A percentile compares a stretch with the other conserved stretches of the same genome.
phyloP scores from a whole-genome alignment of 495 filamentous ascomycete genomes.

The Penicillium turbatum region DNA sequence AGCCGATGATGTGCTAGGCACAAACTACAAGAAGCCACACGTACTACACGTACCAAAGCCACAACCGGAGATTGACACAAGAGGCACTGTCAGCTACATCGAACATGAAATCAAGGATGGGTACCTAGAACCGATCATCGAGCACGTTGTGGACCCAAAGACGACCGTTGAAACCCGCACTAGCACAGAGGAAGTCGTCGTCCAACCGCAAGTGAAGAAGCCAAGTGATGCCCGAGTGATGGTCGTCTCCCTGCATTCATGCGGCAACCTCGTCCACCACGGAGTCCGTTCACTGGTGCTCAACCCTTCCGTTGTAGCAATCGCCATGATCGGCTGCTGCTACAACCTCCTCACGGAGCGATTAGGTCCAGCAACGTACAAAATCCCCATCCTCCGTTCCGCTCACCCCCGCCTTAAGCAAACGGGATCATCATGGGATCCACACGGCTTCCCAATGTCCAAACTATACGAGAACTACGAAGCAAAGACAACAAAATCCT shows the following conservation, averaged over 20 bases:
- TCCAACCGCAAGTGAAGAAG: conserved; percentile 10
- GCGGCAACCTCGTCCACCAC: conserved; percentile 94
- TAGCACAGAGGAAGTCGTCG: conserved; percentile 5
- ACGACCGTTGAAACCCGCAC: conserved; percentile 4
- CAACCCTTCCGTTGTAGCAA: conserved; percentile 77
- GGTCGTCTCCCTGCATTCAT: conserved; percentile 93
- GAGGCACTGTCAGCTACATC: conserved; percentile 49
- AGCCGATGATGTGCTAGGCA: conserved; percentile 29
- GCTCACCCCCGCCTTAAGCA: conserved; percentile 52
- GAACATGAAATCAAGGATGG: conserved; percentile 57
- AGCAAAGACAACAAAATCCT: conserved; percentile 50
- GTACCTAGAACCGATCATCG: conserved; percentile 71
- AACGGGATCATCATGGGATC: conserved; percentile 64
- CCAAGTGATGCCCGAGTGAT: conserved; percentile 53
- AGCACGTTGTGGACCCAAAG: conserved; percentile 54
- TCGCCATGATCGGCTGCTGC: conserved; percentile 95
- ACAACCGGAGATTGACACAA: conserved; percentile 11
- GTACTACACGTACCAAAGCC: neutral
- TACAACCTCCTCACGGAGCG: conserved; percentile 95
- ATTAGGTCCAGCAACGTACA: conserved; percentile 79
- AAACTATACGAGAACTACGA: conserved; percentile 58
- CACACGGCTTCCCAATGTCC: conserved; percentile 91
- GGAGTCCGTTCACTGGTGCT: conserved; percentile 78
- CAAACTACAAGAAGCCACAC: neutral
- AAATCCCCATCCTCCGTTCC: conserved; percentile 63